Conservation (phyloP, 192 early-diverging fungal genomes). For the Linnemannia zychae region DNA sequence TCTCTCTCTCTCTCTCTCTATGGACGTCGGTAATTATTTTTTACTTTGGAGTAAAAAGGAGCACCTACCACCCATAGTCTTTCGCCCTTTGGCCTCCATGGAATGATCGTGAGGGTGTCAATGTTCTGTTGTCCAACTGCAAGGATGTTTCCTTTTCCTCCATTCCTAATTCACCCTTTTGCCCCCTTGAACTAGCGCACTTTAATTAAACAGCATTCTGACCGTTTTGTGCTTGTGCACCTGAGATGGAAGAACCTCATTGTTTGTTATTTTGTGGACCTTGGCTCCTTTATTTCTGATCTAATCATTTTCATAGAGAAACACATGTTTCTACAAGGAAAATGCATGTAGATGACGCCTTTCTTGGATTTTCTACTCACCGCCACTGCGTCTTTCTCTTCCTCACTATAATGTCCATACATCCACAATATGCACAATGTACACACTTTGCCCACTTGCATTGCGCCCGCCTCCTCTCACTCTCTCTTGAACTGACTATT, state of each 20-base stretch:
- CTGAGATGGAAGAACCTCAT: not conserved
- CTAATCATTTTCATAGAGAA: not conserved
- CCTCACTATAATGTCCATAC: not conserved
- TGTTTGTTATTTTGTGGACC: constrained; percentile 1
- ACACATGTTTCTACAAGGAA: not conserved
- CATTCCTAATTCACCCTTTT: not conserved
- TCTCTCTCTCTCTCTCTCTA: too few relatives aligned
- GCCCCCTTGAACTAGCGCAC: not conserved
- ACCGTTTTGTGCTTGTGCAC: not conserved
- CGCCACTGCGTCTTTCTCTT: not conserved
- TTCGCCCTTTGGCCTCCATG: not conserved
- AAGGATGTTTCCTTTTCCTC: not conserved
- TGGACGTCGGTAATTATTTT: not conserved
- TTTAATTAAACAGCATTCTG: too few relatives aligned
- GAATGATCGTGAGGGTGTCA: not conserved
- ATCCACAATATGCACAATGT: not conserved
- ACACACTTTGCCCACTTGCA: not conserved
- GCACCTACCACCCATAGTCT: not conserved
- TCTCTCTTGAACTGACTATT: not conserved
- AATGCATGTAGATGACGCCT: not conserved
- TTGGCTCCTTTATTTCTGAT: not conserved
- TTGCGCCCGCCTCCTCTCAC: too few relatives aligned
- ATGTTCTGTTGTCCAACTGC: not conserved
- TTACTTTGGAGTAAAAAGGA: not conserved
- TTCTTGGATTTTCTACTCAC: not conserved